These are phyloP conservation scores for Zhuliangozyma blackwelliae DNA, from an alignment of 1,139 yeast species.

Conservation along the genomic window DNA sequence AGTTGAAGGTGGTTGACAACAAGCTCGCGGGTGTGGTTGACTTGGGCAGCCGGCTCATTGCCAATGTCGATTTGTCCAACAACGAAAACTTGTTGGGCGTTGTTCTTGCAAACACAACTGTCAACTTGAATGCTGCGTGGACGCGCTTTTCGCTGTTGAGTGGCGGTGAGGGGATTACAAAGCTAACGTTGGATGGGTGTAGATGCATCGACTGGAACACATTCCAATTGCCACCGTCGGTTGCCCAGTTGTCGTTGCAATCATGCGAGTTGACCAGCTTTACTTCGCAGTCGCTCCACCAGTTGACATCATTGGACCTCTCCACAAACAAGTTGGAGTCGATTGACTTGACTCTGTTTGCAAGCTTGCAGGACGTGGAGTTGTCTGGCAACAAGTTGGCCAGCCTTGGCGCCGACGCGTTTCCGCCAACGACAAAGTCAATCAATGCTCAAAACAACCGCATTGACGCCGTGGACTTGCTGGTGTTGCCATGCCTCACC, in stretches of 20 bases:
- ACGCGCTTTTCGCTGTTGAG: constrained; percentile 4
- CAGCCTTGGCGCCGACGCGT: background rate
- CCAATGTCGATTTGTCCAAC: constrained; percentile 5
- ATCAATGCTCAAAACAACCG: constrained; percentile 9
- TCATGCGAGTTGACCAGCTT: constrained; percentile 3
- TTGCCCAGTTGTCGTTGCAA: constrained; percentile 8
- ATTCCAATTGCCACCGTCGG: constrained; percentile 6
- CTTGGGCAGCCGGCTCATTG: constrained; percentile 1
- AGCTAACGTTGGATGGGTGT: constrained; percentile 9
- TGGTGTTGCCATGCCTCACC: constrained; percentile 3
- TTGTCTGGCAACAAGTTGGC: constrained; percentile 8
- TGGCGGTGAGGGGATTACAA: constrained; percentile 8
- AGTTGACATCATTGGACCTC: constrained; percentile 7
- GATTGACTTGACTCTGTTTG: constrained; percentile 5
- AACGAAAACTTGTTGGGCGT: constrained; percentile 4
- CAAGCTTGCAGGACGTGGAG: constrained; percentile 7
- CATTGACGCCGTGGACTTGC: constrained; percentile 5
- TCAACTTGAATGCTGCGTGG: constrained; percentile 5
- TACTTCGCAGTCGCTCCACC: too few species aligned
- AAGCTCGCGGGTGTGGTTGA: constrained; percentile 3
- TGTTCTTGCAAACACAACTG: constrained; percentile 3
- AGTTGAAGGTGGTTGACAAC: constrained; percentile 6
- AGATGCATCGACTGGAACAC: constrained; percentile 7
- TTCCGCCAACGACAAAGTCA: constrained; percentile 7
- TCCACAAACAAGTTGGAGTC: constrained; percentile 5